Evolutionary conservation across 495 filamentous ascomycete species (phyloP), one percentile per base, ranked within the genome.

Genomic region (Aspergillus steynii): DNA sequence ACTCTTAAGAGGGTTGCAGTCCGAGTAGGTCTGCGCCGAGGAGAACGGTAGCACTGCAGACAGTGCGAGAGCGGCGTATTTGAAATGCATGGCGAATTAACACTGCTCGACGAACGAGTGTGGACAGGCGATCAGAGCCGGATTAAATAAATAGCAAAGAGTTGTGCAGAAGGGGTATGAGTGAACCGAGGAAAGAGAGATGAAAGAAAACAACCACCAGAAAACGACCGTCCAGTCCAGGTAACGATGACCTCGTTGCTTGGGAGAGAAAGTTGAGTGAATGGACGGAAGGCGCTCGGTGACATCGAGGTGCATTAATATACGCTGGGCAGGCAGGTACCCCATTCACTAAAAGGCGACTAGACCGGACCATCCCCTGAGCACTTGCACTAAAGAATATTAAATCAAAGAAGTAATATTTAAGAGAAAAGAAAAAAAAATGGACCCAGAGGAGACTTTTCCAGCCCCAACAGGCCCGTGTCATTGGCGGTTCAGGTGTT

Each of bases 1-100:
- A 69, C 72, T 67, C 53, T 79, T 61, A 14, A 76, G 55, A 2
- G 79, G 78, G 60, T 80, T 75, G 66, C 79, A 82, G 55, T 73
- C 61, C 10, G 73, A 76, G 64, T 65, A 82, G 34, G 80, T 79
- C 70, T 83, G 80, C n/a, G 80, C 80, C 37, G 74, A 67, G 42
- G 64, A 66, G 15, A 74, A 53, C 29, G 78, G 75, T 32, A 75
- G 68, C 48, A 68, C 67, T 25, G 67, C 73, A 60, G 74, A 69
- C 29, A 80, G 66, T 51, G 76, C 75, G 56, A 68, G 66, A 27
- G 71, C 59, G 55, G 69, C 71, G 49, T 72, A 71, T 61, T 74
- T 75, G 65, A 73, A 56, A 55, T 72, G 59, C 75, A 78, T 76
- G 25, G 46, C 70, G 65, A 49, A 55, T 28, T 46, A 58, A 50